Evolutionary conservation across 345 rosid species (phyloP).

Genomic region (Syzygium oleosum): DNA sequence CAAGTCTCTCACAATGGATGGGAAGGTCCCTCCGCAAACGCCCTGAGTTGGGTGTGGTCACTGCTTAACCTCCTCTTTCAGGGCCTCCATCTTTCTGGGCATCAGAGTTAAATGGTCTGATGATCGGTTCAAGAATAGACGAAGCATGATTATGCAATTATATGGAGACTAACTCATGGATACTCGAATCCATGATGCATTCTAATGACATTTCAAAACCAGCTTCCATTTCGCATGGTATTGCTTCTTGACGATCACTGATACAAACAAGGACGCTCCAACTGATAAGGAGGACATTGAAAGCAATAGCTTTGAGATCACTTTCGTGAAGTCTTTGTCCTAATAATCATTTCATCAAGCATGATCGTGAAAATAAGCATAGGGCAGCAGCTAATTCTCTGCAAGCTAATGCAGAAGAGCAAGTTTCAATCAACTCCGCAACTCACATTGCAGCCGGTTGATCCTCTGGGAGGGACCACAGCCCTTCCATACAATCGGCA

Average conservation of each 20-base stretch:
- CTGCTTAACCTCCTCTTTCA: too few species aligned
- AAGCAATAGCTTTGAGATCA: not conserved
- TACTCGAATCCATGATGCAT: too few species aligned
- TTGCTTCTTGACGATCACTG: not conserved
- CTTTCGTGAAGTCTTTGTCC: not conserved
- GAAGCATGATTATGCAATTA: too few species aligned
- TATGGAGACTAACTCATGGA: too few species aligned
- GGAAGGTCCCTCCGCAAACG: constrained; percentile 42
- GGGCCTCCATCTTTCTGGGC: not conserved
- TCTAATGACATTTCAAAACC: not conserved
- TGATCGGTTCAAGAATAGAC: too few species aligned
- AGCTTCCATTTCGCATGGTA: not conserved
- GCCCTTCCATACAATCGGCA: not conserved
- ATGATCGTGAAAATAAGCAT: not conserved
- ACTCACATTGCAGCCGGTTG: not conserved
- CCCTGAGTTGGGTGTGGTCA: constrained; percentile 56
- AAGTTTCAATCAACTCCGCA: not conserved
- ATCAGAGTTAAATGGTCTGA: too few species aligned
- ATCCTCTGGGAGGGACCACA: not conserved
- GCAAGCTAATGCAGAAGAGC: constrained; percentile 13
- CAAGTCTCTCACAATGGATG: constrained; percentile 76
- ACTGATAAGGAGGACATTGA: not conserved
- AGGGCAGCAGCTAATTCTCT: not conserved
- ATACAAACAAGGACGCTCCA: not conserved
- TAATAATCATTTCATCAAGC: not conserved